Evolutionary conservation across 306 rosid genomes (phyloP).

Genomic region (Medicago ruthenica): DNA sequence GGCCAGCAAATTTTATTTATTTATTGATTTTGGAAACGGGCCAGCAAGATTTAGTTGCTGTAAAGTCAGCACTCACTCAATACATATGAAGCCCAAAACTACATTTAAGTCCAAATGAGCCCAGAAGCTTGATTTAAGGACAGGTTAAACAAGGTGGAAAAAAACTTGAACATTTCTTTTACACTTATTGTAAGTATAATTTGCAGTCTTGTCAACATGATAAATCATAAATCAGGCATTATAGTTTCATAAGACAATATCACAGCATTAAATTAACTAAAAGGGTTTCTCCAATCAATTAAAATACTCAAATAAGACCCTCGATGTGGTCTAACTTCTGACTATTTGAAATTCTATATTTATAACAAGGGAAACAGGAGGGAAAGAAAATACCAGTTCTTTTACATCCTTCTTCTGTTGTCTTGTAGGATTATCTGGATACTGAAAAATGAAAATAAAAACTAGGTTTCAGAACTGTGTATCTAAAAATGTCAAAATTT

Average conservation of each 20-base stretch:
- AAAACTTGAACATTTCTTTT: neutral
- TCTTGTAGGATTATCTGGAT: constrained; percentile 95
- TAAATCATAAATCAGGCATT: constrained; percentile 23
- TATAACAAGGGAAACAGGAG: constrained; percentile 25
- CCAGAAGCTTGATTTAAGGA: neutral
- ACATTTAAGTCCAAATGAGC: neutral
- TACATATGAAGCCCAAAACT: neutral
- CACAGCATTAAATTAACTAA: constrained; percentile 14
- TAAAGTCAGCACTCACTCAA: neutral
- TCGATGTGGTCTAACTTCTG: neutral
- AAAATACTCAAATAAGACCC: constrained; percentile 14
- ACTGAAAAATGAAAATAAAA: constrained; percentile 63
- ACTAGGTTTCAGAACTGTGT: constrained; percentile 22
- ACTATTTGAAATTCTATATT: constrained; percentile 15
- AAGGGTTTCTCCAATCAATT: constrained; percentile 32
- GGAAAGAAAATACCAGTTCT: constrained; percentile 70
- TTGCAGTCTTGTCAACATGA: constrained; percentile 5
- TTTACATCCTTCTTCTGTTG: constrained; percentile 96
- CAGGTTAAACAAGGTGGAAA: neutral
- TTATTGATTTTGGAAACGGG: no score
- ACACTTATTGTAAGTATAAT: neutral
- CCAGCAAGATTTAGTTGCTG: neutral
- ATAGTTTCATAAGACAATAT: constrained; percentile 1
- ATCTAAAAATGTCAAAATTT: constrained; percentile 1
- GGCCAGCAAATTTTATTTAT: neutral